A percentile compares a stretch with the other conserved stretches of the same genome.
Conservation (phyloP, 2,329 filamentous ascomycete species). For the Aspergillus melleus region DNA sequence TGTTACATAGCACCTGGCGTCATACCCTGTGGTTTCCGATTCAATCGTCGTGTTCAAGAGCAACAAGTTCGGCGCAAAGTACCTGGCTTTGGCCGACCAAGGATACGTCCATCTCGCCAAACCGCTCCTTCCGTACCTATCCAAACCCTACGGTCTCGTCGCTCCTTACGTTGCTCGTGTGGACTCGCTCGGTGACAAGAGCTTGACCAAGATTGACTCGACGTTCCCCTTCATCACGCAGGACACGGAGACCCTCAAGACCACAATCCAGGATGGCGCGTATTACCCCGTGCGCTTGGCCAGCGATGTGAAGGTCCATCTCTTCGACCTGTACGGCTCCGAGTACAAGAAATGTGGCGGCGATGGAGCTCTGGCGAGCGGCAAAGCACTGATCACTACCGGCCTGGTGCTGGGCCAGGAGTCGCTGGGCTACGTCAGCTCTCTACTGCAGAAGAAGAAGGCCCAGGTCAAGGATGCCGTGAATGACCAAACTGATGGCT, state of each 20-base stretch:
- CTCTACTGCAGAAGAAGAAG: slow-evolving; percentile 63
- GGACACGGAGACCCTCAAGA: slow-evolving; percentile 69
- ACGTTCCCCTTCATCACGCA: slow-evolving; percentile 74
- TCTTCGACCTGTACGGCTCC: slow-evolving; percentile 43
- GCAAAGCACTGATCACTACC: slow-evolving; percentile 70
- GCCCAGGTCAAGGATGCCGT: slow-evolving; percentile 57
- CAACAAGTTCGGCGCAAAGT: slow-evolving; percentile 81
- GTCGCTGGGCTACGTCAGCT: slow-evolving; percentile 61
- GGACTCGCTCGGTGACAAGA: slow-evolving; percentile 72
- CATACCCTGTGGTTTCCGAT: slow-evolving; percentile 82
- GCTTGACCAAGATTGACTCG: slow-evolving; percentile 68
- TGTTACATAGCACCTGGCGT: slow-evolving; percentile 69
- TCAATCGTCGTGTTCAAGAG: slow-evolving; percentile 74
- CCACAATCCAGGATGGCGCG: slow-evolving; percentile 62
- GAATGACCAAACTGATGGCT: slow-evolving; percentile 49
- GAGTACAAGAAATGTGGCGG: slow-evolving; percentile 51
- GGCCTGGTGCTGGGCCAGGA: slow-evolving; percentile 67
- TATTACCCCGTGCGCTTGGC: slow-evolving; percentile 64
- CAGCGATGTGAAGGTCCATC: slow-evolving; percentile 54
- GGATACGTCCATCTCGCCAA: slow-evolving; percentile 75
- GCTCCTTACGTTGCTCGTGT: slow-evolving; percentile 81
- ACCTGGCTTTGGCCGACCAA: slow-evolving; percentile 71
- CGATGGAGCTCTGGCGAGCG: slow-evolving; percentile 63
- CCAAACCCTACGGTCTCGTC: slow-evolving; percentile 77
- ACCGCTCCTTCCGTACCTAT: slow-evolving; percentile 75